phyloP scores from a whole-genome alignment of 495 filamentous ascomycete genomes.

The Penicillium ochrochloron region DNA sequence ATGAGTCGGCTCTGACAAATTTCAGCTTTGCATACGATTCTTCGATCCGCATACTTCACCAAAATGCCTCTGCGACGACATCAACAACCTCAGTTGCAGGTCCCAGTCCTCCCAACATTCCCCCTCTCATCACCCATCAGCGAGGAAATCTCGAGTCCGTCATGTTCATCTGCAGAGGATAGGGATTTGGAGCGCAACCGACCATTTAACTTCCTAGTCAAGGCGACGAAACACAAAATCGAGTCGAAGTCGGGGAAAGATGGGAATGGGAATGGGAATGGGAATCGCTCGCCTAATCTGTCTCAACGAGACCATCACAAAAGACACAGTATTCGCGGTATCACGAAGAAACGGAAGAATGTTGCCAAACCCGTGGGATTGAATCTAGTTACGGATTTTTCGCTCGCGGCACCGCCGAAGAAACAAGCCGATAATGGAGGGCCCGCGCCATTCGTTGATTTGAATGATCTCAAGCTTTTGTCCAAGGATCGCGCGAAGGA shows the following conservation, averaged over 20 bases:
- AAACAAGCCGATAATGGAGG: slow-evolving; percentile 2
- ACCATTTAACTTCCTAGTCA: slow-evolving; percentile 39
- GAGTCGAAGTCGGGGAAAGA: slow-evolving; percentile 19
- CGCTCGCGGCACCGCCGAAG: slow-evolving; percentile 27
- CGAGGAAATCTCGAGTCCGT: slow-evolving; percentile 48
- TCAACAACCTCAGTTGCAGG: slow-evolving; percentile 35
- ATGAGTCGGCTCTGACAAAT: background rate
- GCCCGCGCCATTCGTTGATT: slow-evolving; percentile 39
- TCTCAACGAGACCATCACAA: slow-evolving; percentile 14
- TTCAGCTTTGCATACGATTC: background rate
- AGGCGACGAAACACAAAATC: slow-evolving; percentile 34
- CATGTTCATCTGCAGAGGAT: slow-evolving; percentile 42
- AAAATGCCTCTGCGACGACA: slow-evolving; percentile 36
- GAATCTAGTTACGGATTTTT: slow-evolving; percentile 65
- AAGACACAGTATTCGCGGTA: slow-evolving; percentile 26
- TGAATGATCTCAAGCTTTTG: slow-evolving; percentile 47
- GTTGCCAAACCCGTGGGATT: slow-evolving; percentile 57
- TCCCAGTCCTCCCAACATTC: slow-evolving; percentile 41
- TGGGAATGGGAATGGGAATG: slow-evolving; percentile 1
- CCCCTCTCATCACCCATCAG: slow-evolving; percentile 52
- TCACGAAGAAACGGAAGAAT: slow-evolving; percentile 50
- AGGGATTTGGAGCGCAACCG: slow-evolving; percentile 35
- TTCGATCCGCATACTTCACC: slow-evolving; percentile 2
- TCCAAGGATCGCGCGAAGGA: slow-evolving; percentile 45
- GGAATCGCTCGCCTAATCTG: slow-evolving; percentile 15